A percentile compares a stretch with the other conserved stretches of the same genome.
Conservation (phyloP, 306 rosid genomes). For the Trifolium pratense region DNA sequence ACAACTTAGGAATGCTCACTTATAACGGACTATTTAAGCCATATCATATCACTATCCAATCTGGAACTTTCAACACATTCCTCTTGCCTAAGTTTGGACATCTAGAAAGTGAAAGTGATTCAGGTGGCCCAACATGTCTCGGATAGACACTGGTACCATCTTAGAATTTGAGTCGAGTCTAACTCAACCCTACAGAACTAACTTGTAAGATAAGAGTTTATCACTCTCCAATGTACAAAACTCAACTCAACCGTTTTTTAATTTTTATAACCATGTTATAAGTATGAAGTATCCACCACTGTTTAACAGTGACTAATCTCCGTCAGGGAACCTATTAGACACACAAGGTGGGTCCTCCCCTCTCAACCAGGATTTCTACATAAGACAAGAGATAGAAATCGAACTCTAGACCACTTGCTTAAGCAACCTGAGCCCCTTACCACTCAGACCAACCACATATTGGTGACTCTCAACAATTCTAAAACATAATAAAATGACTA, state of each 20-base stretch:
- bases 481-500: not conserved
- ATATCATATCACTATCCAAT: not conserved
- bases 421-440: not conserved
- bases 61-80: not conserved
- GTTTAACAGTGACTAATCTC: not conserved
- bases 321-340: not conserved
- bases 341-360: not conserved
- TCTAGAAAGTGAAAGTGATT: not conserved
- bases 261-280: not conserved
- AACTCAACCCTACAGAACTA: not conserved
- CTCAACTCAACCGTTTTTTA: not conserved
- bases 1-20: not conserved
- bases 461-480: not conserved
- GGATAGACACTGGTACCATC: not conserved
- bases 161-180: not conserved
- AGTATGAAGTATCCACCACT: not conserved
- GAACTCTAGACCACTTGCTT: not conserved
- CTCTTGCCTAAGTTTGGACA: not conserved
- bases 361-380: not conserved
- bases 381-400: not conserved
- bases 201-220: not conserved
- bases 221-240: not conserved
- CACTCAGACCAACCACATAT: not conserved
- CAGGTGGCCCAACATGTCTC: not conserved
- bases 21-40: not conserved